Conservation (phyloP, 805 yeast species). For the Nakazawaea ernobii region DNA sequence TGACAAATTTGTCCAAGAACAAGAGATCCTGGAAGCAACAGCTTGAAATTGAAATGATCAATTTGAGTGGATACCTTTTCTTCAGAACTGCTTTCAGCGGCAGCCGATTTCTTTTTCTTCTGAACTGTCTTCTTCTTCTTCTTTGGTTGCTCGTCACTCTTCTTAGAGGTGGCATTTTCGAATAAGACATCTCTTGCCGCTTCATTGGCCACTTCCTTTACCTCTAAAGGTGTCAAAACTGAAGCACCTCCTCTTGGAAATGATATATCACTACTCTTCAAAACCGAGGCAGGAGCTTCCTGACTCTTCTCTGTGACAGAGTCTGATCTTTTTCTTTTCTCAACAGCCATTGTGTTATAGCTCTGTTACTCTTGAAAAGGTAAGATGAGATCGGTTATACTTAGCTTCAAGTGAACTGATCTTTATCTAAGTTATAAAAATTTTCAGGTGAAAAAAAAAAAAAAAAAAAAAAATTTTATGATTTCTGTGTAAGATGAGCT, state of each 20-base stretch:
- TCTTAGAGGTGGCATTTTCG: constrained; percentile 26
- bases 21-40: constrained; percentile 61
- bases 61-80: constrained; percentile 38
- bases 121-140: constrained; percentile 31
- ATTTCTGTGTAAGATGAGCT: background rate
- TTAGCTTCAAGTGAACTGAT: background rate
- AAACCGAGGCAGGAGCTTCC: constrained; percentile 18
- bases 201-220: constrained; percentile 88
- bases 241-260: constrained; percentile 97
- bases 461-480: constrained; percentile 5
- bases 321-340: constrained; percentile 46
- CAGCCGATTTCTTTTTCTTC: constrained; percentile 21
- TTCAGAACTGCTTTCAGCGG: constrained; percentile 20
- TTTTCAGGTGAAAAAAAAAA: constrained; percentile 10
- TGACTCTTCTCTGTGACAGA: constrained; percentile 24
- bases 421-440: constrained; percentile 1
- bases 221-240: constrained; percentile 81
- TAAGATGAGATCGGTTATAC: background rate
- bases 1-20: constrained; percentile 72
- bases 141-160: constrained; percentile 23
- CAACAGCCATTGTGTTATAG: constrained; percentile 19
- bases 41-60: constrained; percentile 58
- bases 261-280: constrained; percentile 36
- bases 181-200: constrained; percentile 85
- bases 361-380: background rate